Base-by-base conservation (phyloP, 768 basidiomycete species). In the Steccherinum ochraceum region DNA sequence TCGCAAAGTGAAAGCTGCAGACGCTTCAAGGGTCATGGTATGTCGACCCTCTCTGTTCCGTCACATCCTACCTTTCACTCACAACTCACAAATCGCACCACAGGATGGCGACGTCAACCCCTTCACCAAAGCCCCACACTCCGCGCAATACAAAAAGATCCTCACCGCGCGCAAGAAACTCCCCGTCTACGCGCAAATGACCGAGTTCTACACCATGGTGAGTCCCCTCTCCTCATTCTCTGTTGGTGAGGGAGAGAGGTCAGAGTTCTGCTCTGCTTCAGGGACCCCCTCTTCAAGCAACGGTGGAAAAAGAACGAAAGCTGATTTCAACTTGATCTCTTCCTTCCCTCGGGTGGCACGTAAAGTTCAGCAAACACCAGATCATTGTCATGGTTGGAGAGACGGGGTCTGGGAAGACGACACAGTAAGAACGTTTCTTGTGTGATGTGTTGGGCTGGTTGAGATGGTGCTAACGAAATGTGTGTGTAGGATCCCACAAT, bases 341-440 rank as follows among this genome's bases (percentile, higher is more conserved):
- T n/a, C n/a, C 16, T 10, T 43, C 41, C 41, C 30, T 35, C 16
- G 30, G 7, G 30, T 7, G 55, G n/a, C n/a, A 53, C 50, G 52
- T 48, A 58, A 67, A 86, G 83, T 90, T 88, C 69, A 78, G 62
- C 50, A 70, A 80, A 58, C 80, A 91, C 65, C 93, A 95, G 72
- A 86, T 96, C 56, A 84, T 88, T 39, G 80, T 93, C 53, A 86
- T 93, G 81, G 87, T 91, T 52, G 89, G 94, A 59, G 94, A 96
- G 73, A 96, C 94, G 0, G 94, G 93, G 10, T 88, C 91, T 23
- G 94, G 93, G 26, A 97, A 95, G 74, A 96, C 93, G 0, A 95
- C 93, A 20, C 93, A 97, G 87, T 91, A 65, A 65, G 89, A 45
- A 20, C 40, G 7, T 4, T 16, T 24, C 27, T 5, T 39, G 2